Percentiles rank a stretch among this genome's conserved stretches.
Conservation (phyloP, 164 flowering plant species). For the Protea cynaroides region DNA sequence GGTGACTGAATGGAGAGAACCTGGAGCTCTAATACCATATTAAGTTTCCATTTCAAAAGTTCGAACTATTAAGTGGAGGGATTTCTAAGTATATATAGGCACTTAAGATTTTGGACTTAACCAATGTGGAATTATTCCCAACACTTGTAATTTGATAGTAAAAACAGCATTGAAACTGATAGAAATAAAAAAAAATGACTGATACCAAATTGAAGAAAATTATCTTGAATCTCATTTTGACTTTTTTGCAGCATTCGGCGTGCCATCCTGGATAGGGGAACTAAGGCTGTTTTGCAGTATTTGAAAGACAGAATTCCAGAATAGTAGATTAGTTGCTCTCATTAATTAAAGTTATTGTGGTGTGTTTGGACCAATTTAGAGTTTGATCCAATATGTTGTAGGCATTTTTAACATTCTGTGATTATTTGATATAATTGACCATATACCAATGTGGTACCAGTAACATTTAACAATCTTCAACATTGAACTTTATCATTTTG, state of each 20-base stretch:
- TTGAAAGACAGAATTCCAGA: slow-evolving; percentile 69
- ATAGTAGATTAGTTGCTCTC: slow-evolving; percentile 4
- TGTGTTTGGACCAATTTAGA: background rate
- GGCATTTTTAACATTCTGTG: background rate
- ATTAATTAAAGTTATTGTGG: background rate
- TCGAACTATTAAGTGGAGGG: too few relatives aligned
- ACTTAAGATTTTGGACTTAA: too few relatives aligned
- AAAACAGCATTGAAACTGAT: too few relatives aligned
- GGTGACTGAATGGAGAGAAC: too few relatives aligned
- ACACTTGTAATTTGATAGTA: too few relatives aligned
- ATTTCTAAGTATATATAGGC: too few relatives aligned
- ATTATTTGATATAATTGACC: background rate
- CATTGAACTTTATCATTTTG: background rate
- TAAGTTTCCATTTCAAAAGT: too few relatives aligned
- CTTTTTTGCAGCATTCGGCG: slow-evolving; percentile 65
- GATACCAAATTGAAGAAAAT: too few relatives aligned
- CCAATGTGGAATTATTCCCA: too few relatives aligned
- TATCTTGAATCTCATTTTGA: background rate
- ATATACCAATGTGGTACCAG: background rate
- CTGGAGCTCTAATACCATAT: too few relatives aligned
- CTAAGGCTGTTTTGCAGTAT: slow-evolving; percentile 73
- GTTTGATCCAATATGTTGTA: background rate
- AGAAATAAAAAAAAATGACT: too few relatives aligned
- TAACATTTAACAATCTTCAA: background rate
- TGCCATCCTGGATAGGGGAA: slow-evolving; percentile 79